Percentiles rank a stretch among this genome's conserved stretches.
Evolutionary conservation across 768 basidiomycete species (phyloP).

Genomic region (Suillus spraguei): DNA sequence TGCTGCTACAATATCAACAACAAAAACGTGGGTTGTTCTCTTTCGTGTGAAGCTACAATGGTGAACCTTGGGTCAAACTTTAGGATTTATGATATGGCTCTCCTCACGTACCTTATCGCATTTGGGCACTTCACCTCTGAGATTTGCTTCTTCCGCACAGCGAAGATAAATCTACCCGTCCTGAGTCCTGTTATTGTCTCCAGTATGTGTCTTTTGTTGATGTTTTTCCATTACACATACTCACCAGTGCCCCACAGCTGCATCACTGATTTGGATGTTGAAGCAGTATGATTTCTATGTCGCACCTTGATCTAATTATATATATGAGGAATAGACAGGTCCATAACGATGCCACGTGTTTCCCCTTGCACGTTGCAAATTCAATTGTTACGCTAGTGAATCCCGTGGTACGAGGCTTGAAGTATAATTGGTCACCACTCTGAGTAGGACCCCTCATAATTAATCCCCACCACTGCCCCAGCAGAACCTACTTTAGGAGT

Average conservation of each 20-base stretch:
- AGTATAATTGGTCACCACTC: neutral
- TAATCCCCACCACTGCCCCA: neutral
- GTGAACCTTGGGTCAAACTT: neutral
- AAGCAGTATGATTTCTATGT: conserved; percentile 83
- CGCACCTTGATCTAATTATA: conserved; percentile 27
- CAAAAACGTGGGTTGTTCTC: conserved; percentile 63
- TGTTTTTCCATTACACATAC: conserved; percentile 9
- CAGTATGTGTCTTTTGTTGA: conserved; percentile 52
- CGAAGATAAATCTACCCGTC: conserved; percentile 59
- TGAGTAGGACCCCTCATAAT: neutral
- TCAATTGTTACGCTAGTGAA: neutral
- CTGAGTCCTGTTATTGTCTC: conserved; percentile 83
- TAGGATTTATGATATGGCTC: conserved; percentile 88
- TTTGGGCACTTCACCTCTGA: conserved; percentile 90
- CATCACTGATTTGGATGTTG: conserved; percentile 84
- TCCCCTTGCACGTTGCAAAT: neutral
- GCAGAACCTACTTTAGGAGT: neutral
- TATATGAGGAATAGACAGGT: neutral
- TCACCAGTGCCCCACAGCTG: conserved; percentile 42
- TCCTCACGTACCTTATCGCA: conserved; percentile 88
- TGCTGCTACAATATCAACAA: conserved; percentile 88
- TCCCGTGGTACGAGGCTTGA: neutral
- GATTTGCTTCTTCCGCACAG: conserved; percentile 78
- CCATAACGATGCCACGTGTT: neutral
- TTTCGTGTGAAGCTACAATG: conserved; percentile 15